phyloP scores from a whole-genome alignment of 345 rosid genomes.

The Citrus hindsii region DNA sequence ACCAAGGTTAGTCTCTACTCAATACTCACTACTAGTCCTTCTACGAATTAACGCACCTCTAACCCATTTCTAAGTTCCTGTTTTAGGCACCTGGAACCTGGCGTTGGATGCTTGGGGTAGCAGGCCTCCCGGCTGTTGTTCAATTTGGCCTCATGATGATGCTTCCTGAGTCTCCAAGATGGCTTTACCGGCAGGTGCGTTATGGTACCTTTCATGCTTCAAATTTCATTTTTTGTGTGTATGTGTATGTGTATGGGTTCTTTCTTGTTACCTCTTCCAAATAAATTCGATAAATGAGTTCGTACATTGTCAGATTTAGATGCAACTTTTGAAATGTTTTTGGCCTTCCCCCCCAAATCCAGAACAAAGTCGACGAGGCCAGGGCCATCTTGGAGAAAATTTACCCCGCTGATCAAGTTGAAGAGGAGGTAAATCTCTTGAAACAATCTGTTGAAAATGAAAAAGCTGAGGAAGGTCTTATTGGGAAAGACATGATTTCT shows the following conservation, averaged over 20 bases:
- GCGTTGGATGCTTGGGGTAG: conserved; percentile 97
- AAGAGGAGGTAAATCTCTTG: conserved; percentile 47
- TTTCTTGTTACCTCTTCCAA: too few relatives aligned
- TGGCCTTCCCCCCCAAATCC: background rate
- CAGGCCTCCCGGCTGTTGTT: conserved; percentile 55
- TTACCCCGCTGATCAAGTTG: conserved; percentile 64
- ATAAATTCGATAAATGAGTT: too few relatives aligned
- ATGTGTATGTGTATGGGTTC: too few relatives aligned
- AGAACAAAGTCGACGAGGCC: conserved; percentile 52
- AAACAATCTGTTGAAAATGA: conserved; percentile 53
- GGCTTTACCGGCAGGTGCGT: conserved; percentile 60
- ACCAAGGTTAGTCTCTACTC: conserved; percentile 32
- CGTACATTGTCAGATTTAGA: background rate
- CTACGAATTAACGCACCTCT: too few relatives aligned
- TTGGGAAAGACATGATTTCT: conserved; percentile 38
- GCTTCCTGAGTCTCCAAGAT: conserved; percentile 89
- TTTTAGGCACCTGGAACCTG: conserved; percentile 68
- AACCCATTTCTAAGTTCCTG: background rate
- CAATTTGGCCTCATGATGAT: conserved; percentile 65
- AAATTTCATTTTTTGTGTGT: too few relatives aligned
- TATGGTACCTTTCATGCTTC: background rate
- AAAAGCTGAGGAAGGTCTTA: conserved; percentile 44
- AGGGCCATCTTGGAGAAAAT: conserved; percentile 57
- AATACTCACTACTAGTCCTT: background rate
- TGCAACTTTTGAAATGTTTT: too few relatives aligned